Evolutionary conservation across 768 basidiomycete genomes (phyloP), one percentile per base, ranked within the genome.

Genomic region (Mrakia frigida): DNA sequence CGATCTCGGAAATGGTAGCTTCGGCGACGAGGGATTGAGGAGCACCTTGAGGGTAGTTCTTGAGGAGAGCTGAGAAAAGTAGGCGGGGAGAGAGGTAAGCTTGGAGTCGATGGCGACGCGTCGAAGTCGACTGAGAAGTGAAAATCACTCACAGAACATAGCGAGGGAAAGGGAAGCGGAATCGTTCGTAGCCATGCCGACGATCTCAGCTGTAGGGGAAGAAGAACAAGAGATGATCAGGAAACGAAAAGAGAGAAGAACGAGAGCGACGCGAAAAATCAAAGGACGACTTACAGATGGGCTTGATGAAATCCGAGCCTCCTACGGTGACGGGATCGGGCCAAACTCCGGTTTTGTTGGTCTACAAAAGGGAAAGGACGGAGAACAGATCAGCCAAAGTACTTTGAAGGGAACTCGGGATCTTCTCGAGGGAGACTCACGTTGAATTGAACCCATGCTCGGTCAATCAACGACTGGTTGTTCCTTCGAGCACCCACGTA

Each of bases 291-390:
- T 25, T 10, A 56, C 56, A n/a, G 56, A 56, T 56, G 25, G 56
- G 56, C 56, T 56, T 56, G 56, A 56, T 13, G 11, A 41, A 23
- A 31, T 74, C 73, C 9, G 73, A 41, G 59, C 56, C 73, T 28
- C 39, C 56, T 18, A 74, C 73, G n/a, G 33, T 39, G 31, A 65
- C 46, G 6, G 73, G 46, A n/a, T 61, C 73, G 25, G 73, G 59
- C 73, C 73, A 74, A n/a, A 74, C 39, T 28, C 73, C 73, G 21
- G 61, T 65, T 39, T 60, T 63, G 73, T 74, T 74, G 1, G 56
- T 56, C 56, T 56, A 56, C 1, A 28, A 21, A 14, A 56, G n/a
- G 56, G 25, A 25, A 6, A 56, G n/a, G n/a, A 6, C n/a, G 10
- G 23, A n/a, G 56, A 50, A 14, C n/a, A n/a, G 18, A 2, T 21